Conservation (phyloP, 208 protist species). For the Kentomonas sorsogonicus region DNA sequence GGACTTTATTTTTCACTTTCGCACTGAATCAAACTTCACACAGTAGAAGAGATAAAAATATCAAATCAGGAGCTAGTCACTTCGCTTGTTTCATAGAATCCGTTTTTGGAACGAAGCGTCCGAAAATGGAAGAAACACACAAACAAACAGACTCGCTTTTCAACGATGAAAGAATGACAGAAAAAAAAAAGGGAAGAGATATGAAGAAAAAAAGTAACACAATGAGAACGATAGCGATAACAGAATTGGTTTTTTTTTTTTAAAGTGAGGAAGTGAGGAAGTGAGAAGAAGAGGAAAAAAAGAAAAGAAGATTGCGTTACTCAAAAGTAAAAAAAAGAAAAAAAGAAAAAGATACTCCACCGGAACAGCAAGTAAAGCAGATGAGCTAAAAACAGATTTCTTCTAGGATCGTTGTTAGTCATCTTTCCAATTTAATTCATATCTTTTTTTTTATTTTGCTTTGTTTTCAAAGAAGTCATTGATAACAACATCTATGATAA, state of each 20-base stretch:
- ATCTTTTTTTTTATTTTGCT: background rate
- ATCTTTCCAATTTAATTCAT: background rate
- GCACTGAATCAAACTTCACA: too few relatives aligned
- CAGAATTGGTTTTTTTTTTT: background rate
- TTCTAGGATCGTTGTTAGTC: background rate
- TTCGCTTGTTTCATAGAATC: too few relatives aligned
- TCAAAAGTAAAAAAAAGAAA: constrained; percentile 18
- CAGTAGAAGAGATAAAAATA: too few relatives aligned
- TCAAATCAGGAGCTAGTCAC: too few relatives aligned
- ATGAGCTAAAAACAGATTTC: background rate
- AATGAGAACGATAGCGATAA: constrained; percentile 5
- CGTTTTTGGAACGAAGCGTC: too few relatives aligned
- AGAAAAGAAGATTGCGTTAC: background rate
- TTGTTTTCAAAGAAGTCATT: background rate
- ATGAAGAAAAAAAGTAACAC: constrained; percentile 10
- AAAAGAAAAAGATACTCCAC: constrained; percentile 1
- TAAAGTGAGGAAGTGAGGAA: constrained; percentile 5
- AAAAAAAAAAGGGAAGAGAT: constrained; percentile 9
- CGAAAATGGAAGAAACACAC: constrained; percentile 1
- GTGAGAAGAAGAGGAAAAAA: constrained; percentile 1
- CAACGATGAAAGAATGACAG: background rate
- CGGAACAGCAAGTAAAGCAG: background rate
- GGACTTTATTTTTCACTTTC: too few relatives aligned
- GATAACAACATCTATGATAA: background rate
- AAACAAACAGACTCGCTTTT: background rate